Evolutionary conservation across 805 yeast species (phyloP), one percentile per base, ranked within the genome.

Genomic region (Millerozyma acaciae): DNA sequence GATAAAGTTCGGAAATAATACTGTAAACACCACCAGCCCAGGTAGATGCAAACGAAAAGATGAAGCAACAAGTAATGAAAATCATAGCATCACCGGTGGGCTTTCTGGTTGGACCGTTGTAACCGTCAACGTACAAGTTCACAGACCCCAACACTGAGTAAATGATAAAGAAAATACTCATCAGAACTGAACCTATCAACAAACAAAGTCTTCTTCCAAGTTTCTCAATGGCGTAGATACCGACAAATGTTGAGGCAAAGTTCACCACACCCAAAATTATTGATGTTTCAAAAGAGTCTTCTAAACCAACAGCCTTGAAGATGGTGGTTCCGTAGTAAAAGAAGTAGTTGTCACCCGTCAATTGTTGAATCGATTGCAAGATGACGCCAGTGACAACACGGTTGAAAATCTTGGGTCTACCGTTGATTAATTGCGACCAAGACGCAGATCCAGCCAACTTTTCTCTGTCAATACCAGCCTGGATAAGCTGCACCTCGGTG

Each of bases 11-110:
- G 26, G 84, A 74, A 17, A 79, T 76, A 41, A 80, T 68, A 35
- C 76, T 76, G 60, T 70, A 80, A 22, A 77, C 75, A 42, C 78
- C 76, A 39, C 87, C 84, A 24, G 85, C 87, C 79, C 84, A 77
- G 9, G 86, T 76, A 17, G 76, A 68, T 4, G 87, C 87, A 53
- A 81, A 81, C 58, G 70, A 76, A 57, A 76, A 64, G 37, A 81
- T 75, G 61, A 69, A 81, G 33, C 78, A 50, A 60, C 84, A 77
- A 6, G 86, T 70, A 34, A 80, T 64, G 48, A 70, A 70, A 49
- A 81, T 77, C 83, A 80, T 75, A 7, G 70, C 74, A 40, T 63
- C 50, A 52, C 84, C 84, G 34, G 78, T 73, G 41, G 78, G 69
- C 43, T 65, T 67, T 28, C 46, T 35, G 26, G 57, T 51, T 33